phyloP scores from a whole-genome alignment of 306 rosid genomes.

The Rubus idaeus region DNA sequence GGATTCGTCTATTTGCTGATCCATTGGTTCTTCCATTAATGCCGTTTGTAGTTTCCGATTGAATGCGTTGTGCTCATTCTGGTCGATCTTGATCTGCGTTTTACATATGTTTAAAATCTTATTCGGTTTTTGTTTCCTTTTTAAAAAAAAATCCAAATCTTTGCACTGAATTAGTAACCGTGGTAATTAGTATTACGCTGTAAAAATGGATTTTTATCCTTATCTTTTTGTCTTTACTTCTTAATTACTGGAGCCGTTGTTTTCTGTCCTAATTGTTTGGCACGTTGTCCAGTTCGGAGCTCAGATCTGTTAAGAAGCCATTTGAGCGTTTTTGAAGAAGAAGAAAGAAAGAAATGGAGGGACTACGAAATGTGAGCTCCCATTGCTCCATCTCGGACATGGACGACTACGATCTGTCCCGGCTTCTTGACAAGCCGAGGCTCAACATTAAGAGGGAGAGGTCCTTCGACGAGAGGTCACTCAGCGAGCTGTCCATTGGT shows the following conservation, averaged over 20 bases:
- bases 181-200: not conserved
- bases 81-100: constrained; percentile 55
- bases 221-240: not conserved
- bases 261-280: not conserved
- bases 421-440: constrained; percentile 71
- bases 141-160: not conserved
- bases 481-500: constrained; percentile 74
- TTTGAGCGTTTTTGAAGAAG: constrained; percentile 20
- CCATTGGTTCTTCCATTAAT: not conserved
- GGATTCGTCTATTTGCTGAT: constrained; percentile 10
- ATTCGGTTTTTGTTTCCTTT: not conserved
- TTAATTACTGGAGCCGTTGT: not conserved
- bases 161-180: constrained; percentile 8
- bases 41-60: not conserved
- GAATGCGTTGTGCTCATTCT: constrained; percentile 5
- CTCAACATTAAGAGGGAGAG: constrained; percentile 81
- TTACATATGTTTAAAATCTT: not conserved
- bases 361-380: constrained; percentile 68
- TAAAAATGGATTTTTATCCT: not conserved
- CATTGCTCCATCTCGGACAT: constrained; percentile 74
- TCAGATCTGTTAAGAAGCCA: constrained; percentile 2
- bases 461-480: constrained; percentile 92
- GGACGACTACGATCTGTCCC: constrained; percentile 72
- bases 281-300: not conserved
- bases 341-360: constrained; percentile 56